Conservation (phyloP, 1,284 basidiomycete genomes). For the Austroboletus niveus region DNA sequence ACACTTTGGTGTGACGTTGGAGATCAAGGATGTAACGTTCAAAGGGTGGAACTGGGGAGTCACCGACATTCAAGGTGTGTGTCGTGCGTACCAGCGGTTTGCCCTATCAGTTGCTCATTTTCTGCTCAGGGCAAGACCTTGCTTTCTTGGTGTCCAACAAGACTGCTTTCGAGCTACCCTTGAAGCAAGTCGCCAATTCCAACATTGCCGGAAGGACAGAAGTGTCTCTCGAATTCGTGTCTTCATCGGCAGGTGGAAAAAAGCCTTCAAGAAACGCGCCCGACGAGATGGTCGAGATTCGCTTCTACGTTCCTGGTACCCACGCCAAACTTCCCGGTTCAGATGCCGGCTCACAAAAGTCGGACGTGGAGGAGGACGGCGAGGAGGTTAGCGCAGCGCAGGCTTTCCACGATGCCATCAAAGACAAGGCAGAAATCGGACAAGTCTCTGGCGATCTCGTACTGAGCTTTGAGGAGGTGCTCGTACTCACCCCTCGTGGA, state of each 20-base stretch:
- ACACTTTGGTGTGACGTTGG: constrained; percentile 83
- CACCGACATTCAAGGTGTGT: constrained; percentile 86
- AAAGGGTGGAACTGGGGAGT: constrained; percentile 99
- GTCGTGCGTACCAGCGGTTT: neutral
- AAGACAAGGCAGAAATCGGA: constrained; percentile 95
- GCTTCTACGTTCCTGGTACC: constrained; percentile 93
- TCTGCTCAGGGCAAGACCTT: constrained; percentile 73
- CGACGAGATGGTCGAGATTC: constrained; percentile 95
- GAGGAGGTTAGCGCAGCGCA: constrained; percentile 89
- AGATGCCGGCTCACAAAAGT: constrained; percentile 75
- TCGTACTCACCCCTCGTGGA: constrained; percentile 95
- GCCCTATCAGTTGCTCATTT: constrained; percentile 2
- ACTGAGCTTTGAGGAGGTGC: constrained; percentile 93
- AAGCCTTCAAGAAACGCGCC: constrained; percentile 48
- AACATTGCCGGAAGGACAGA: constrained; percentile 98
- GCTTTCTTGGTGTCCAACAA: constrained; percentile 91
- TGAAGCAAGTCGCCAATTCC: constrained; percentile 89
- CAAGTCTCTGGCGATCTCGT: constrained; percentile 92
- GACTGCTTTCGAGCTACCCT: constrained; percentile 89
- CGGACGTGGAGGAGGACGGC: constrained; percentile 65
- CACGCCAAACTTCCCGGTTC: constrained; percentile 67
- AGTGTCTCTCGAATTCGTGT: constrained; percentile 92
- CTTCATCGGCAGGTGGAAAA: constrained; percentile 48
- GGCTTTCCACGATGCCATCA: constrained; percentile 95
- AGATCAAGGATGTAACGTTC: constrained; percentile 83